Percentiles rank a stretch among this genome's conserved stretches.
Evolutionary conservation across 2,329 filamentous ascomycete species (phyloP).

Genomic region (Aspergillus cejpii): DNA sequence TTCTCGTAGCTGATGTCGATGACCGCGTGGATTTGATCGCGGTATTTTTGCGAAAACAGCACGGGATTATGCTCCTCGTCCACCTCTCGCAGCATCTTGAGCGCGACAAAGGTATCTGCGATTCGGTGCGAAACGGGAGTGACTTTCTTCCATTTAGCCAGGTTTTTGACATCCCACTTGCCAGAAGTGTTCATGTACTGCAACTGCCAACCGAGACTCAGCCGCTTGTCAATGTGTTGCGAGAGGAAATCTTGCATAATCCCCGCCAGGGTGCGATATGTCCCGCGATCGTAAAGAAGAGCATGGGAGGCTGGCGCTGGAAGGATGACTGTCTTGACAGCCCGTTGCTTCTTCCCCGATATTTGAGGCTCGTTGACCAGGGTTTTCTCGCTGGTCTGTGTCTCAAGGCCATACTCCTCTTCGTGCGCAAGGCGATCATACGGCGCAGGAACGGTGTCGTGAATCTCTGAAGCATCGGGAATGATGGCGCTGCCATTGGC

Average conservation of each 20-base stretch:
- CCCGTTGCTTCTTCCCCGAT: constrained; percentile 37
- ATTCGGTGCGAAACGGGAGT: constrained; percentile 71
- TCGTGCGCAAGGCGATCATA: constrained; percentile 22
- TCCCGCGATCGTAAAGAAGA: constrained; percentile 70
- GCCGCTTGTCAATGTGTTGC: constrained; percentile 64
- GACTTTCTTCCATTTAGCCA: constrained; percentile 82
- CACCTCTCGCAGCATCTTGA: constrained; percentile 88
- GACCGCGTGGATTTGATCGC: constrained; percentile 62
- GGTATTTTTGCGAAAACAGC: constrained; percentile 63
- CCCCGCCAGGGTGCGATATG: constrained; percentile 68
- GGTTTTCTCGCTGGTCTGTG: constrained; percentile 18
- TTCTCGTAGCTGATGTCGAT: constrained; percentile 88
- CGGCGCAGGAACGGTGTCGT: constrained; percentile 17
- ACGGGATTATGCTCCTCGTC: constrained; percentile 74
- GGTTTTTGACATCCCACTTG: constrained; percentile 97
- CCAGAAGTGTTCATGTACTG: constrained; percentile 81
- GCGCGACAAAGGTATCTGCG: constrained; percentile 70
- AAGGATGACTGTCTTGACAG: constrained; percentile 63
- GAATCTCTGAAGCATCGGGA: constrained; percentile 28
- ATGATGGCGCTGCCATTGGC: constrained; percentile 21
- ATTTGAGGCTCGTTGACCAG: constrained; percentile 1
- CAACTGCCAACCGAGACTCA: constrained; percentile 84
- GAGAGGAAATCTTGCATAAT: constrained; percentile 77
- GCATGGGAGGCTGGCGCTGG: constrained; percentile 75
- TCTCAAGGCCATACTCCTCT: constrained; percentile 22